Base-by-base conservation (phyloP, 2,329 filamentous ascomycete species). In the Mycogone perniciosa region DNA sequence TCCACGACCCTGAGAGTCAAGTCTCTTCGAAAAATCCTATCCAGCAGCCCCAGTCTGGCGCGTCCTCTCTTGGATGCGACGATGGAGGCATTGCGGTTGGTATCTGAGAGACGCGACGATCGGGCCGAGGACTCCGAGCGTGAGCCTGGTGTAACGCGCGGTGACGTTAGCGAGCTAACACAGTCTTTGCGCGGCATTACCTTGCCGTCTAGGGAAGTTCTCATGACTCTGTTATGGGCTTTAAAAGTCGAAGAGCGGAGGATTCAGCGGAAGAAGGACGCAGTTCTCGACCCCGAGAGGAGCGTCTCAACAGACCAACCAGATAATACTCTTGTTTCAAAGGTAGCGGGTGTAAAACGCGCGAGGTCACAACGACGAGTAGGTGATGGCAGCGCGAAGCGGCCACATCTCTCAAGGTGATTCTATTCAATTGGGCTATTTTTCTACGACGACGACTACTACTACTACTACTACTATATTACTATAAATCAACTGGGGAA, bases 1-100 rank as follows among this genome's bases (percentile, higher is more conserved):
- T 77, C 71, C 67, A 73, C 73, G 71, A 82, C 75, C 66, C 70
- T 81, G 73, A 78, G 78, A 76, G 71, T 80, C 73, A 77, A 74
- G 63, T 75, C 75, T 70, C 79, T 82, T 70, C 74, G 73, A 72
- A 81, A 76, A 74, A 81, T 85, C 69, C 77, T 85, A 78, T 79
- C 82, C 80, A 79, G 82, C 82, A 85, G 81, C 82, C 82, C 81
- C 78, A 77, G 72, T 69, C 76, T 85, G 82, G 82, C 82, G 82
- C 82, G 82, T 85, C 82, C 82, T 64, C 74, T 85, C 63, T 72
- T 71, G 81, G 81, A 85, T 85, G 82, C 82, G 82, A 86, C 82
- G 80, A 77, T 84, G 80, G 79, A 68, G 77, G 80, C 77, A 74
- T 80, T 86, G 82, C 82, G 82, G 82, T 84, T 80, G 76, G 79